Evolutionary conservation across 169 alveolate species (phyloP).

Genomic region (Cystoisospora suis): DNA sequence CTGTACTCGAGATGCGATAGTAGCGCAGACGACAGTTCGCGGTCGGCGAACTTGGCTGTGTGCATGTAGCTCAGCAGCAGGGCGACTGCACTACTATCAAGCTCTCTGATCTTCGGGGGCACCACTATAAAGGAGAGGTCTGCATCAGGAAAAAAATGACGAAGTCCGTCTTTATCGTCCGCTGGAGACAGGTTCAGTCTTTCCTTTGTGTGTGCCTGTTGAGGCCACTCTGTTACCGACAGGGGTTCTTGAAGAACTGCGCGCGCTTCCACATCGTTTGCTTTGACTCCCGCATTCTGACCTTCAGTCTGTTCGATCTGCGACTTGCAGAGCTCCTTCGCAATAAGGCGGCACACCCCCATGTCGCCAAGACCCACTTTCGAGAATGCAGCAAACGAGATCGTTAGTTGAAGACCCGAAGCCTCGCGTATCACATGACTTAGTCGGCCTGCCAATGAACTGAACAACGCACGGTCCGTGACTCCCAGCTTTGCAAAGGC

Average conservation of each 20-base stretch:
- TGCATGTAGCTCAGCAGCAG: slow-evolving; percentile 17
- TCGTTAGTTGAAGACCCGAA: not conserved
- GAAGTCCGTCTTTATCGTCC: too few species aligned
- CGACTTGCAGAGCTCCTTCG: not conserved
- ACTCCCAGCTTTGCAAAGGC: slow-evolving; percentile 20
- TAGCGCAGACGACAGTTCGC: not conserved
- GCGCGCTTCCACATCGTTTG: not conserved
- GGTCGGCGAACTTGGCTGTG: not conserved
- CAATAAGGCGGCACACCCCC: not conserved
- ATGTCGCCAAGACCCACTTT: not conserved
- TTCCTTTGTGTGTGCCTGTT: too few species aligned
- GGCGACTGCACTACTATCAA: not conserved
- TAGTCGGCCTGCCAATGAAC: not conserved
- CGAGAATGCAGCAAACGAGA: not conserved
- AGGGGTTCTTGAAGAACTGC: too few species aligned
- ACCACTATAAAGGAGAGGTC: too few species aligned
- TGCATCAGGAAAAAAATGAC: too few species aligned
- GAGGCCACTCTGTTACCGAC: too few species aligned
- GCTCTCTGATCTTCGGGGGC: not conserved
- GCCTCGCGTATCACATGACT: not conserved
- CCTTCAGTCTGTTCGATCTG: too few species aligned
- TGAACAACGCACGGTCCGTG: not conserved
- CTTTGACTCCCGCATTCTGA: not conserved
- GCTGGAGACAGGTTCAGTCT: too few species aligned
- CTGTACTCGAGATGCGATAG: not conserved